Percentiles rank a stretch among this genome's conserved stretches.
Conservation (phyloP, 2,329 filamentous ascomycete genomes). For the Claviceps sp. region DNA sequence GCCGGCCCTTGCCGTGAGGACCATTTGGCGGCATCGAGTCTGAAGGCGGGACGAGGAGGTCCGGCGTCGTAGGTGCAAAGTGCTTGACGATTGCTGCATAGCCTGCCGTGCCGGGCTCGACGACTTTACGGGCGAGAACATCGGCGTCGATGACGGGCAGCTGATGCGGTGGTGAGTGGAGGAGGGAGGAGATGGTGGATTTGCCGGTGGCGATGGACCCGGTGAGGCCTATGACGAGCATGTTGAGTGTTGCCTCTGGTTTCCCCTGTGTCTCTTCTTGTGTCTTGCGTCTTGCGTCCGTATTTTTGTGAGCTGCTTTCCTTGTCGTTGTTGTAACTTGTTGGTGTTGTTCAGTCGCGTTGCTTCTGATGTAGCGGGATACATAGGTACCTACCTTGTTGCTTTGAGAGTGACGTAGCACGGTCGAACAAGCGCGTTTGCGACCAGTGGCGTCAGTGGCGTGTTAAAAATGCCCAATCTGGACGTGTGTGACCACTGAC, state of each 20-base stretch:
- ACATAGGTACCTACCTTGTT: too few relatives aligned
- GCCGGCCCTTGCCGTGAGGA: slow-evolving; percentile 48
- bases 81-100: slow-evolving; percentile 72
- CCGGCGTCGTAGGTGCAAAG: slow-evolving; percentile 72
- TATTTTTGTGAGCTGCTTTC: too few relatives aligned
- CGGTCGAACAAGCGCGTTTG: too few relatives aligned
- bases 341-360: too few relatives aligned
- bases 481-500: too few relatives aligned
- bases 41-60: slow-evolving; percentile 56
- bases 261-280: too few relatives aligned
- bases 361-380: too few relatives aligned
- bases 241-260: background rate
- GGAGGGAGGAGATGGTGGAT: slow-evolving; percentile 80
- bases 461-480: too few relatives aligned
- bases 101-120: slow-evolving; percentile 77
- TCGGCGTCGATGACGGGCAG: slow-evolving; percentile 92
- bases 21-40: slow-evolving; percentile 40
- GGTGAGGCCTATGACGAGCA: slow-evolving; percentile 70
- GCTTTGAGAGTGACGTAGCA: too few relatives aligned
- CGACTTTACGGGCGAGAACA: slow-evolving; percentile 79
- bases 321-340: too few relatives aligned
- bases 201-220: slow-evolving; percentile 97
- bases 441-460: too few relatives aligned
- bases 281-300: too few relatives aligned
- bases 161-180: slow-evolving; percentile 66